phyloP scores from a whole-genome alignment of 345 rosid genomes.

The Luvunga scandens region DNA sequence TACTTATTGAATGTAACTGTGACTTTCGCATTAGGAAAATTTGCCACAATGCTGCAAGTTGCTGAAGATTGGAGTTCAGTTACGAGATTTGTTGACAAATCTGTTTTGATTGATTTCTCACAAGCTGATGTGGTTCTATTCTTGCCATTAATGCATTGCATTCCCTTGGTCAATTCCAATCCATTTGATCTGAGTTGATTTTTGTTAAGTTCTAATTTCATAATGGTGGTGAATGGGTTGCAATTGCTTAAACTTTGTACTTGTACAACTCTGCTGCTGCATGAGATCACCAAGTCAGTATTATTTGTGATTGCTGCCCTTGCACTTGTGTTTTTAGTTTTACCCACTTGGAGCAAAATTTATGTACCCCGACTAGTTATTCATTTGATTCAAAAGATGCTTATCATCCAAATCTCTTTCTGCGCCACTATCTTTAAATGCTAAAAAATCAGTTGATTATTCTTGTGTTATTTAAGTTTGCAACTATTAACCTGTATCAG shows the following conservation, averaged over 20 bases:
- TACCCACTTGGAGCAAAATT: not conserved
- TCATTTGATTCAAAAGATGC: not conserved
- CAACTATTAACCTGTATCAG: not conserved
- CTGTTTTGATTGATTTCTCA: not conserved
- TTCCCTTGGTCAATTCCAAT: not conserved
- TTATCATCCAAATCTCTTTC: too few species aligned
- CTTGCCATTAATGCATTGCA: not conserved
- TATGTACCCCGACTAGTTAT: not conserved
- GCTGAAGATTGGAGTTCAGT: not conserved
- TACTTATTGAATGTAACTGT: not conserved
- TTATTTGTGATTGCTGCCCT: not conserved
- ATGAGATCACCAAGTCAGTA: not conserved
- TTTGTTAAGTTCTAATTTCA: not conserved
- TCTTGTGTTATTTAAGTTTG: too few species aligned
- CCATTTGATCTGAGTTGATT: not conserved
- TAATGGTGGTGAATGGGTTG: not conserved
- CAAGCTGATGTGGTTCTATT: not conserved
- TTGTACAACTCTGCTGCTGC: not conserved
- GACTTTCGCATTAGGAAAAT: not conserved
- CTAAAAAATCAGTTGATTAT: too few species aligned
- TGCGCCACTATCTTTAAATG: not conserved
- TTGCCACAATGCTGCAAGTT: not conserved
- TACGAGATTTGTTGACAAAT: not conserved
- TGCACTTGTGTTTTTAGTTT: not conserved
- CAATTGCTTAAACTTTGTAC: not conserved